phyloP scores from a whole-genome alignment of 2,329 filamentous ascomycete species.

The Fusarium xylarioides region DNA sequence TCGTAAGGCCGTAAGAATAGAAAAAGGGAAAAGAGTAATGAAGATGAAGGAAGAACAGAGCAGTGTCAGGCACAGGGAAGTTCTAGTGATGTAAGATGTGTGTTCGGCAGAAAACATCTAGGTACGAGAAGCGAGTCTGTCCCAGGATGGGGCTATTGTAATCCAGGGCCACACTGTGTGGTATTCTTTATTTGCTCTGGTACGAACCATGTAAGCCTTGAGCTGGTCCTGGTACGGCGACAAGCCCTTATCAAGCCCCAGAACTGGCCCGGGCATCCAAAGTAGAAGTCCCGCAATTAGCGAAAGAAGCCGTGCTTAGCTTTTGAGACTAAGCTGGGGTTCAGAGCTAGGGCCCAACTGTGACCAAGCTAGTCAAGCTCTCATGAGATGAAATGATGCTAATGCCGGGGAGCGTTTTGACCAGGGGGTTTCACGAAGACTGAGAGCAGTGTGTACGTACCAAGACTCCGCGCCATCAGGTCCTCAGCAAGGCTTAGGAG shows the following conservation, averaged over 20 bases:
- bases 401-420: constrained; percentile 39
- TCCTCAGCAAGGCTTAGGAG: constrained; percentile 39
- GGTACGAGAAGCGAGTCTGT: constrained; percentile 34
- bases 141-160: constrained; percentile 29
- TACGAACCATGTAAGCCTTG: constrained; percentile 37
- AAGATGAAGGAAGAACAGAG: constrained; percentile 30
- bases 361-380: constrained; percentile 18
- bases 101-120: constrained; percentile 32
- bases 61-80: constrained; percentile 21
- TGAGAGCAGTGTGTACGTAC: constrained; percentile 32
- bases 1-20: constrained; percentile 21
- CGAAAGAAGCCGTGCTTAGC: constrained; percentile 36
- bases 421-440: constrained; percentile 33
- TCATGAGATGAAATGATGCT: constrained; percentile 34
- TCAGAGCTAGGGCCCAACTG: constrained; percentile 35
- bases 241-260: constrained; percentile 41
- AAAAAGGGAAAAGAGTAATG: constrained; percentile 28
- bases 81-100: constrained; percentile 41
- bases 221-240: constrained; percentile 31
- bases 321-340: constrained; percentile 34
- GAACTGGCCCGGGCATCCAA: constrained; percentile 33
- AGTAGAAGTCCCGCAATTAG: constrained; percentile 36
- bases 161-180: constrained; percentile 41
- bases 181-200: constrained; percentile 39
- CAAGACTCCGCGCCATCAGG: constrained; percentile 32